These are phyloP conservation scores for Pleurozium schreberi DNA, from an alignment of 225 moss, liverwort and hornwort genomes.

Conservation along the genomic window DNA sequence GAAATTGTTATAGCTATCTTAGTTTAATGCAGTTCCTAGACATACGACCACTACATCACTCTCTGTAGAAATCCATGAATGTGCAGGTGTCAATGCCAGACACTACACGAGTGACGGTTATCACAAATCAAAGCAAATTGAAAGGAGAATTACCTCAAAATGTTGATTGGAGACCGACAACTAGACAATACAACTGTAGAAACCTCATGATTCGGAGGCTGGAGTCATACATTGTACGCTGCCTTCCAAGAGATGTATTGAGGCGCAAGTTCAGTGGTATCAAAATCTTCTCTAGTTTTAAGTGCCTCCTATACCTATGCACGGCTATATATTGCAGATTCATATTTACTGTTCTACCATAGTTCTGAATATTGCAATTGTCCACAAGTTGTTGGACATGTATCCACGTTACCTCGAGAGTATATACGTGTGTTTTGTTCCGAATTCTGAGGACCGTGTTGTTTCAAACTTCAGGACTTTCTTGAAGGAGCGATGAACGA, in stretches of 20 bases:
- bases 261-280: neutral
- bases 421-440: neutral
- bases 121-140: slow-evolving; percentile 4
- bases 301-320: neutral
- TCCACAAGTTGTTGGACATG: neutral
- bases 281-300: neutral
- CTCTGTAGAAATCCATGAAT: neutral
- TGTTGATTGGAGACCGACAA: slow-evolving; percentile 1
- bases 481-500: slow-evolving; percentile 2
- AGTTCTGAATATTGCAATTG: neutral
- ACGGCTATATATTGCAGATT: neutral
- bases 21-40: neutral
- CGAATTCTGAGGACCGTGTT: neutral
- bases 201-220: slow-evolving; percentile 37
- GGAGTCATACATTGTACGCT: slow-evolving; percentile 30
- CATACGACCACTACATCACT: neutral
- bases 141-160: slow-evolving; percentile 1
- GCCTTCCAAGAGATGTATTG: neutral
- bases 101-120: neutral
- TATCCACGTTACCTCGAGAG: neutral
- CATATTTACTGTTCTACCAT: neutral
- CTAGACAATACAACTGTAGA: neutral
- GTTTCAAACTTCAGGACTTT: slow-evolving; percentile 10
- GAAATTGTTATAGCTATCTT: neutral
- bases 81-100: slow-evolving; percentile 38